Conservation (phyloP, 441 rosid genomes). For the Capsella rubella region DNA sequence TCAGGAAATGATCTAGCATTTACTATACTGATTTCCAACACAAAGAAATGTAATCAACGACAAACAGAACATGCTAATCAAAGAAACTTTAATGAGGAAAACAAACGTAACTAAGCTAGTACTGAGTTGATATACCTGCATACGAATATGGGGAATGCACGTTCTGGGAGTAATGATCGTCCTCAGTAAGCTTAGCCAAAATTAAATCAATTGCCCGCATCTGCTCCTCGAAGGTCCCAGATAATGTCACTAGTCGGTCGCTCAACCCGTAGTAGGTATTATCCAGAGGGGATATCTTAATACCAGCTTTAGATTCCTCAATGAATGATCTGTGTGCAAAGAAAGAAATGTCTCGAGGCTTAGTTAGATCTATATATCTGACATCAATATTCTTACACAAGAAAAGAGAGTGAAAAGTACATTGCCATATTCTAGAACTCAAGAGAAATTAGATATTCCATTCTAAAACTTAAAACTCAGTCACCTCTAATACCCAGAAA, state of each 20-base stretch:
- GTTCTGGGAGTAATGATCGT: constrained; percentile 83
- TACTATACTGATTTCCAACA: constrained; percentile 16
- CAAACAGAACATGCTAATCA: constrained; percentile 29
- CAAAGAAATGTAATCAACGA: constrained; percentile 28
- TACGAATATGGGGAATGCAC: constrained; percentile 89
- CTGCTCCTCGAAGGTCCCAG: constrained; percentile 92
- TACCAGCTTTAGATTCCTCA: constrained; percentile 94
- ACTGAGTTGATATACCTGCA: constrained; percentile 67
- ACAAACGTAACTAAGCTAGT: constrained; percentile 24
- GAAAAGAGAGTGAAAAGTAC: not conserved
- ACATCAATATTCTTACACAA: constrained; percentile 9
- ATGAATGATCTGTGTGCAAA: constrained; percentile 78
- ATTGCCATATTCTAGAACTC: constrained; percentile 6
- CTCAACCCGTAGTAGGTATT: constrained; percentile 84
- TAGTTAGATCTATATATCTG: constrained; percentile 4
- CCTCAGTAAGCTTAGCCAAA: constrained; percentile 84
- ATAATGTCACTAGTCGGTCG: constrained; percentile 93
- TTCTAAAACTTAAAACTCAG: constrained; percentile 18
- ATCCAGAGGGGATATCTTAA: constrained; percentile 94
- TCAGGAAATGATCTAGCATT: constrained; percentile 16
- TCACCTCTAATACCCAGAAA: constrained; percentile 10
- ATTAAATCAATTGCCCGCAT: constrained; percentile 90
- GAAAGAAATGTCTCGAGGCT: constrained; percentile 10
- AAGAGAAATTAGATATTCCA: constrained; percentile 5
- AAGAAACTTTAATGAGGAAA: constrained; percentile 26